phyloP scores from a whole-genome alignment of 73 alveolate species.

The Paramecium octaurelia region DNA sequence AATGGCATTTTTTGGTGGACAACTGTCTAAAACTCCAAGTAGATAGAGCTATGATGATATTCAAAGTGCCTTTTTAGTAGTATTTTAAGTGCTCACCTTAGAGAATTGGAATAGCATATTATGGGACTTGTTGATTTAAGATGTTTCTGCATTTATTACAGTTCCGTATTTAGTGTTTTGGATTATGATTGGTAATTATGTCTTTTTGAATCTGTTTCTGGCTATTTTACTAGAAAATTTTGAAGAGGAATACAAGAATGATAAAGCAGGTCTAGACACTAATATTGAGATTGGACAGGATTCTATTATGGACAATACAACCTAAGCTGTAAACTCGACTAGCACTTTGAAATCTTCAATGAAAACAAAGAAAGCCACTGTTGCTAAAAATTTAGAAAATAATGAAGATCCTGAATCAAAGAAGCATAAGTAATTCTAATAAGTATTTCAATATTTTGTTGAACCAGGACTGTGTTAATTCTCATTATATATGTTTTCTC shows the following conservation, averaged over 20 bases:
- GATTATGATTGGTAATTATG: constrained; percentile 94
- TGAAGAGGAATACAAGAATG: constrained; percentile 52
- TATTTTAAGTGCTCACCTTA: constrained; percentile 75
- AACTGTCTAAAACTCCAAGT: constrained; percentile 21
- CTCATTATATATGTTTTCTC: constrained; percentile 22
- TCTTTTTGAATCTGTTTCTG: constrained; percentile 90
- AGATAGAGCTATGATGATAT: constrained; percentile 75
- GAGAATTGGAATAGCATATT: constrained; percentile 82
- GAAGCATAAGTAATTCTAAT: neutral
- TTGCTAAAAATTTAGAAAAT: neutral
- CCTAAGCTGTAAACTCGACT: neutral
- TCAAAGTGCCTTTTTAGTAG: constrained; percentile 71
- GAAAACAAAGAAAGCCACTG: neutral
- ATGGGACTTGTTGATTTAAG: constrained; percentile 51
- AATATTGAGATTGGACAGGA: neutral
- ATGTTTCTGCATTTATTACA: constrained; percentile 59
- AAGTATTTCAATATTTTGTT: constrained; percentile 24
- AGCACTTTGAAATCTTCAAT: neutral
- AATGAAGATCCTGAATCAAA: neutral
- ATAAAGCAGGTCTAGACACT: neutral
- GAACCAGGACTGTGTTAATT: constrained; percentile 18
- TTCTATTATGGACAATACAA: neutral
- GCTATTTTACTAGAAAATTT: constrained; percentile 90
- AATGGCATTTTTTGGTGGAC: constrained; percentile 85
- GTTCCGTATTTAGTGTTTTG: constrained; percentile 84